phyloP scores from a whole-genome alignment of 257 asterid species.

The Buddleja alternifolia region DNA sequence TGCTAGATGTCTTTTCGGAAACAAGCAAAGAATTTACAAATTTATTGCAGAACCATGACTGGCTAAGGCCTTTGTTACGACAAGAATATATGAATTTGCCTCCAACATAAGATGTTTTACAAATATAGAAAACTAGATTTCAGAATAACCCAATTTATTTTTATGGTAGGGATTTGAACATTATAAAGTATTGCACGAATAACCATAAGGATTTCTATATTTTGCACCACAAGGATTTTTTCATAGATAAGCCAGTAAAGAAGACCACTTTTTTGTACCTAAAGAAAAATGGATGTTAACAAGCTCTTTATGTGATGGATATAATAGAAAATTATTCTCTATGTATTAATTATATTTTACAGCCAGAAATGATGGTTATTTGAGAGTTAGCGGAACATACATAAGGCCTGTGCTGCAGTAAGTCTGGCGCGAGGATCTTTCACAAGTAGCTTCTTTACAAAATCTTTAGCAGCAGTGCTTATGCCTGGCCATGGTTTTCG shows the following conservation, averaged over 20 bases:
- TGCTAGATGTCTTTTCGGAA: too few relatives aligned
- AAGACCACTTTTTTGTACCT: neutral
- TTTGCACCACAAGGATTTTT: neutral
- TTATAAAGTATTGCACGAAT: neutral
- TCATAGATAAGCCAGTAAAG: neutral
- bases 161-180: neutral
- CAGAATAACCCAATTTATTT: too few relatives aligned
- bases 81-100: too few relatives aligned
- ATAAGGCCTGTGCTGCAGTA: constrained; percentile 97
- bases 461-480: constrained; percentile 91
- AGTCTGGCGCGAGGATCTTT: constrained; percentile 97
- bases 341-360: neutral
- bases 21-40: too few relatives aligned
- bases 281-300: constrained; percentile 4
- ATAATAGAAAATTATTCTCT: neutral
- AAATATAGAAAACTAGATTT: too few relatives aligned
- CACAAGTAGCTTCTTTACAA: constrained; percentile 84
- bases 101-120: too few relatives aligned
- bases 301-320: constrained; percentile 7
- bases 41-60: too few relatives aligned
- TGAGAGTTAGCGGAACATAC: constrained; percentile 52
- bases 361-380: constrained; percentile 3
- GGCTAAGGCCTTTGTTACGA: too few relatives aligned
- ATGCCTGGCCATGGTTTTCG: constrained; percentile 98
- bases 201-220: neutral